Evolutionary conservation across 2,329 filamentous ascomycete species (phyloP), one percentile per base, ranked within the genome.

Genomic region (Trichoderma breve): DNA sequence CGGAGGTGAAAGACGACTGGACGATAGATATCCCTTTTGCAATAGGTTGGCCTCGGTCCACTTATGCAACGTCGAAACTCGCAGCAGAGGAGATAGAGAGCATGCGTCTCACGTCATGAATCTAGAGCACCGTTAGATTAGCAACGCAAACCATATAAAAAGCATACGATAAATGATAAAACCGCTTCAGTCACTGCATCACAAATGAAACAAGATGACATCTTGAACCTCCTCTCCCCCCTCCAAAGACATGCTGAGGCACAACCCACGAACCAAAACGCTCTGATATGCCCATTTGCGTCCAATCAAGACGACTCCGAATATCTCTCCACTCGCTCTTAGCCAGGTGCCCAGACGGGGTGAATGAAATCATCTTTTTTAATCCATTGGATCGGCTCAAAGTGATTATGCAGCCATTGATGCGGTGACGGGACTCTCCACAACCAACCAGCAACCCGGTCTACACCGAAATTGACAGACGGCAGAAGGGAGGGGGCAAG

Each of bases 381-480:
- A 51, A 39, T 15, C 57, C 34, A 62, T 70, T 70, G 67, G 67
- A 32, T 58, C 67, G 57, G 57, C 18, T 53, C 57, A 39, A 51
- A 53, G 36, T 47, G 36, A 70, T 39, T 15, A 70, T 70, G 67
- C 67, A 70, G 67, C 57, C 43, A 61, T 70, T 53, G 67, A 70
- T 70, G 67, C 67, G 67, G 67, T 70, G 67, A 70, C 67, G 34
- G 67, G 15, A 39, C 57, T 36, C 67, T 70, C 53, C 67, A n/a
- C 55, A 32, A 8, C 74, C 74, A 75, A 74, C 72, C 73, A 73
- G 67, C 18, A 72, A 18, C 64, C 74, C 67, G 34, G 72, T 70
- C 60, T 70, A 67, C 73, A 75, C 74, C 74, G 74, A 73, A 73
- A 73, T 70, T 51, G 53, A 66, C 73, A 73, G 26, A 57, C 64